Evolutionary conservation across 208 protist species (phyloP).

Genomic region (Wallacemonas sp.): DNA sequence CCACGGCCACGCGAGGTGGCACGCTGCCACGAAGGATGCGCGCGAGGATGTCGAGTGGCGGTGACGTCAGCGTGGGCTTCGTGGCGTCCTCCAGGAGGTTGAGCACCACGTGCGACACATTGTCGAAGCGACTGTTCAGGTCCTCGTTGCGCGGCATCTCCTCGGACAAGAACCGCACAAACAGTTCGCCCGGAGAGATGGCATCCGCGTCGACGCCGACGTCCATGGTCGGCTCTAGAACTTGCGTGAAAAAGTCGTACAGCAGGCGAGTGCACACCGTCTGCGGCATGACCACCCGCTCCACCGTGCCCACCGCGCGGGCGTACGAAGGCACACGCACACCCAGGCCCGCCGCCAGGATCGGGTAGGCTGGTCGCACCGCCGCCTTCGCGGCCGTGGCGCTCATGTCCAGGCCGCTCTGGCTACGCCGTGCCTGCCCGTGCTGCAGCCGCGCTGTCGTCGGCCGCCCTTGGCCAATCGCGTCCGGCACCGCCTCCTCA

Average conservation of each 20-base stretch:
- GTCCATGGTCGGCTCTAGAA: conserved; percentile 57
- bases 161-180: conserved; percentile 26
- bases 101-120: conserved; percentile 58
- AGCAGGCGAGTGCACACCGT: conserved; percentile 35
- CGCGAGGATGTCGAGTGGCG: conserved; percentile 54
- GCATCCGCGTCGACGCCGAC: conserved; percentile 5
- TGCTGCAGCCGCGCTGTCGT: neutral
- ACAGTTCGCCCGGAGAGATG: conserved; percentile 12
- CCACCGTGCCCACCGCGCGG: conserved; percentile 52
- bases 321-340: conserved; percentile 48
- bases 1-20: conserved; percentile 72
- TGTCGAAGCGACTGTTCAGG: conserved; percentile 29
- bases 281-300: conserved; percentile 35
- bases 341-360: conserved; percentile 51
- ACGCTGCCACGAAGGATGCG: conserved; percentile 48
- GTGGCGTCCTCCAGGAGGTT: conserved; percentile 59
- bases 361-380: conserved; percentile 25
- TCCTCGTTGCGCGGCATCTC: conserved; percentile 26
- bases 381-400: neutral
- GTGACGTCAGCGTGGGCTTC: conserved; percentile 27
- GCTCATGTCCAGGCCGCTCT: neutral
- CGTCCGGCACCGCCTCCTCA: neutral
- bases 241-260: conserved; percentile 72
- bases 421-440: conserved; percentile 4
- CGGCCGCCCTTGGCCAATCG: neutral